phyloP scores from a whole-genome alignment of 1,284 basidiomycete species.

The Irpex lacteus region DNA sequence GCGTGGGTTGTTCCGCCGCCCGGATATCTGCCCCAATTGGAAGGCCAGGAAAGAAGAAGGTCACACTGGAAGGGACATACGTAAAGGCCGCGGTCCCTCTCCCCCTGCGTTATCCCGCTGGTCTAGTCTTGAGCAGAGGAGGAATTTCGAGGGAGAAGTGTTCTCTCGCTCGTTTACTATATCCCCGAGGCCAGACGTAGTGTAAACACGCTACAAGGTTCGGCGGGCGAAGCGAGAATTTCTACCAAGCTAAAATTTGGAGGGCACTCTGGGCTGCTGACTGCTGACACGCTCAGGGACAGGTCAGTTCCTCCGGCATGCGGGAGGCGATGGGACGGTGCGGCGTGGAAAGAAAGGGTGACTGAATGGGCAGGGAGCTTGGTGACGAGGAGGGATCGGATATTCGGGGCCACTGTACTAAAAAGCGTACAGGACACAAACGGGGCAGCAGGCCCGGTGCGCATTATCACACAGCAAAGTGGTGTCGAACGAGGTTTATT shows the following conservation, averaged over 20 bases:
- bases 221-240: conserved; percentile 1
- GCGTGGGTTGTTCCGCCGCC: conserved; percentile 11
- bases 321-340: background rate
- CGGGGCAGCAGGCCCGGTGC: background rate
- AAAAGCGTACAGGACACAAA: background rate
- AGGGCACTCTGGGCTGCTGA: background rate
- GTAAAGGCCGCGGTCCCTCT: conserved; percentile 12
- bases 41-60: conserved; percentile 10
- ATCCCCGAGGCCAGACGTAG: background rate
- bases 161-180: background rate
- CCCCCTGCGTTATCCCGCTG: background rate
- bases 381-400: background rate
- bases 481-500: no score
- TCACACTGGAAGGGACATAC: conserved; percentile 5
- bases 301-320: background rate
- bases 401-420: background rate
- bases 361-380: background rate
- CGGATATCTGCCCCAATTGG: conserved; percentile 11
- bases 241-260: background rate
- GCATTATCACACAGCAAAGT: background rate
- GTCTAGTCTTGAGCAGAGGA: background rate
- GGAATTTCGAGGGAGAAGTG: background rate
- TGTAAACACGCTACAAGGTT: background rate
- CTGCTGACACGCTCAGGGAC: background rate
- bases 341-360: background rate